phyloP scores from a whole-genome alignment of 139 green algal species.

The Microglena sp. region DNA sequence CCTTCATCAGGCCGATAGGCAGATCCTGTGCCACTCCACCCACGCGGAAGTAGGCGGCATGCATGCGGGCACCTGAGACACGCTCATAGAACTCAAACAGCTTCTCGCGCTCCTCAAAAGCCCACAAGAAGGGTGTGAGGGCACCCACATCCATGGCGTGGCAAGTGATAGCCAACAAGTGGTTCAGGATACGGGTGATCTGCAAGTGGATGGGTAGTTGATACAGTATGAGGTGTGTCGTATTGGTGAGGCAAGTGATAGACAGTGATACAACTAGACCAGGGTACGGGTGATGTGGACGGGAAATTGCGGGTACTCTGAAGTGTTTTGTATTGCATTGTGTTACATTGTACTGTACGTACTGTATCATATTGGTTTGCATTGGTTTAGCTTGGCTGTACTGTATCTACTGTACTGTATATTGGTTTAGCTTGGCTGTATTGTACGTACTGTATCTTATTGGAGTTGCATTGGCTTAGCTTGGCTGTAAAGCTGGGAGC shows the following conservation, averaged over 20 bases:
- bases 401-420: too few relatives aligned
- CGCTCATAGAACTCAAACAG: conserved; percentile 83
- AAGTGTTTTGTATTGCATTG: too few relatives aligned
- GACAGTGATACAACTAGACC: neutral
- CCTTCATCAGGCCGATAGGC: conserved; percentile 58
- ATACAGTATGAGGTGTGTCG: neutral
- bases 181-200: conserved; percentile 78
- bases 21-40: conserved; percentile 60
- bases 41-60: conserved; percentile 71
- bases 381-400: too few relatives aligned
- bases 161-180: conserved; percentile 61
- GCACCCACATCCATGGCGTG: conserved; percentile 66
- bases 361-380: too few relatives aligned
- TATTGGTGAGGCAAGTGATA: neutral
- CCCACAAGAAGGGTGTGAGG: conserved; percentile 77
- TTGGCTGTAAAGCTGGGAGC: too few relatives aligned
- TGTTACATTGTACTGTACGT: too few relatives aligned
- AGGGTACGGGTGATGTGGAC: neutral
- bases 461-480: too few relatives aligned
- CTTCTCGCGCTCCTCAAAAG: conserved; percentile 82
- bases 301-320: too few relatives aligned
- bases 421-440: too few relatives aligned
- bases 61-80: conserved; percentile 64
- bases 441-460: too few relatives aligned
- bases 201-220: conserved; percentile 26